Evolutionary conservation across 1,139 yeast genomes (phyloP).

Genomic region (Saccharomyces hybrid): DNA sequence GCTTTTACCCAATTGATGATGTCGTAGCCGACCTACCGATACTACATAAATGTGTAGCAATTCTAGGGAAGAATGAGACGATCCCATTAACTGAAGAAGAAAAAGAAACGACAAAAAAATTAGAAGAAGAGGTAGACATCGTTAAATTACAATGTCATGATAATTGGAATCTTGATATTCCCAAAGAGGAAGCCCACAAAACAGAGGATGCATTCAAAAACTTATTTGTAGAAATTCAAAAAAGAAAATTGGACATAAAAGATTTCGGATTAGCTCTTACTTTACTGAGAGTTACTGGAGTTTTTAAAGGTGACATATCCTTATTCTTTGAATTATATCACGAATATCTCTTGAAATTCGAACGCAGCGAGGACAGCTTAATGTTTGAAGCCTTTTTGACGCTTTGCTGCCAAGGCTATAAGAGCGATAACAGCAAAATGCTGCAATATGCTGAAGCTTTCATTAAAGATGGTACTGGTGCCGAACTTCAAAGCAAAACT

Average conservation of each 20-base stretch:
- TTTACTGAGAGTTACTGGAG: constrained; percentile 37
- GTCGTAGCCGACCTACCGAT: constrained; percentile 7
- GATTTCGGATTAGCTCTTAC: constrained; percentile 13
- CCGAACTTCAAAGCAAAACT: constrained; percentile 31
- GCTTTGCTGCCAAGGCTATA: constrained; percentile 39
- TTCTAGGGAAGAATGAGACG: constrained; percentile 10
- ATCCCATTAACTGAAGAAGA: constrained; percentile 14
- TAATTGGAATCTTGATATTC: neutral
- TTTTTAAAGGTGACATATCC: constrained; percentile 34
- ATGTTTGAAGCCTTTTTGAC: constrained; percentile 34
- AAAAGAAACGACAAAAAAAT: neutral
- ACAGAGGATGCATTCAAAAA: constrained; percentile 8
- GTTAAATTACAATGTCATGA: neutral
- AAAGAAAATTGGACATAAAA: constrained; percentile 8
- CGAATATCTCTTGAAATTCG: constrained; percentile 37
- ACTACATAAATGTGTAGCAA: constrained; percentile 10
- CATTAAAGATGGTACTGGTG: constrained; percentile 33
- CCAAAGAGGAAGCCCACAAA: neutral
- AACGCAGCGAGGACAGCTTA: constrained; percentile 34
- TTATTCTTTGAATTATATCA: constrained; percentile 42
- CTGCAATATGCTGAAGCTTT: constrained; percentile 43
- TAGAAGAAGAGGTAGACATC: neutral
- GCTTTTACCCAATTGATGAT: constrained; percentile 9
- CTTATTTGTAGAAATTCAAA: constrained; percentile 10
- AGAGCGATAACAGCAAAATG: constrained; percentile 31